phyloP scores from a whole-genome alignment of 1,284 basidiomycete genomes.

The Xerocomus nothofagi region DNA sequence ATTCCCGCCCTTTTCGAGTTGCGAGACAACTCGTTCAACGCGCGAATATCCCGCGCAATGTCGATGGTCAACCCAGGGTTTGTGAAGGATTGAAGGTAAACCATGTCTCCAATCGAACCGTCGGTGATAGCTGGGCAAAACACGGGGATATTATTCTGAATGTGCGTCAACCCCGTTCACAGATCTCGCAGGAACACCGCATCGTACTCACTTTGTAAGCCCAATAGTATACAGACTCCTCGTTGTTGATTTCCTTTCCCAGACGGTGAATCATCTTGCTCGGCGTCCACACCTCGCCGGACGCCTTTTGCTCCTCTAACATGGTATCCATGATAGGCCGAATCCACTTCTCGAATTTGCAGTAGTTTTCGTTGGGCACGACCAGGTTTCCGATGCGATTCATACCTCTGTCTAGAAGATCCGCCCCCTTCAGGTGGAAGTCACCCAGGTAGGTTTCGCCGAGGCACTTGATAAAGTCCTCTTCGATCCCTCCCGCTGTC shows the following conservation, averaged over 20 bases:
- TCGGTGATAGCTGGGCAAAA: constrained; percentile 99
- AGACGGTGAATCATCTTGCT: constrained; percentile 89
- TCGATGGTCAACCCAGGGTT: constrained; percentile 89
- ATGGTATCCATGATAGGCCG: constrained; percentile 91
- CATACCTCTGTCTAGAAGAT: constrained; percentile 84
- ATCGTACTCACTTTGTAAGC: constrained; percentile 85
- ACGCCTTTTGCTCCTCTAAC: constrained; percentile 83
- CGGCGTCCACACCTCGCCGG: constrained; percentile 88
- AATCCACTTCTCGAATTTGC: constrained; percentile 99
- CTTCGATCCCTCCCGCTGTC: constrained; percentile 97
- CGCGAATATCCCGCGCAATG: constrained; percentile 93
- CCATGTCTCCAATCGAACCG: constrained; percentile 98
- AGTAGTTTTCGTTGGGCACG: constrained; percentile 99
- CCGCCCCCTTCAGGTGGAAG: constrained; percentile 90
- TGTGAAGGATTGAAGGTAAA: constrained; percentile 97
- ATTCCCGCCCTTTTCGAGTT: constrained; percentile 94
- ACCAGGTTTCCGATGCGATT: constrained; percentile 99
- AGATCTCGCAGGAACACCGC: constrained; percentile 19
- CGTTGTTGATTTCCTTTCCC: constrained; percentile 95
- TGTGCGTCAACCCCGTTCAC: constrained; percentile 29
- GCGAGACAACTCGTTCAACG: constrained; percentile 88
- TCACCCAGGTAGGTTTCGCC: constrained; percentile 95
- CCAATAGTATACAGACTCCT: constrained; percentile 98
- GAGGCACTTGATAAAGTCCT: constrained; percentile 99
- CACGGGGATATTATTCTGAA: constrained; percentile 94